Percentiles rank a stretch among this genome's conserved stretches.
Conservation (phyloP, 345 rosid genomes). For the Hibiscus mutabilis region DNA sequence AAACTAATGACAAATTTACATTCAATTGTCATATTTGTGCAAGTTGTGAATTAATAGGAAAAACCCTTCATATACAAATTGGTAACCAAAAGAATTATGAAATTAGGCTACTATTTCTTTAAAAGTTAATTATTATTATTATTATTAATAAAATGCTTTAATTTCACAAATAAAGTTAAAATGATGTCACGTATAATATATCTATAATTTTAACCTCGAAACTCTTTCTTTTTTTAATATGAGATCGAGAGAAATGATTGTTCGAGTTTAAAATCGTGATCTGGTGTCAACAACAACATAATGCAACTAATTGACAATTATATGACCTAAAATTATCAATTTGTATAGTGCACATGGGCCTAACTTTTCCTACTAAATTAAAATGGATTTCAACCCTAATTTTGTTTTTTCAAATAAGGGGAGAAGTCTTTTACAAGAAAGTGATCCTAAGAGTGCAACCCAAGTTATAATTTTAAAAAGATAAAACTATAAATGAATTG, state of each 20-base stretch:
- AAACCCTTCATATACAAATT: background rate
- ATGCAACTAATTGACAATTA: too few species aligned
- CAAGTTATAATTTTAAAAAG: slow-evolving; percentile 23
- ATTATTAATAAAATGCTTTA: background rate
- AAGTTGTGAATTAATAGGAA: background rate
- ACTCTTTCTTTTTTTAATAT: too few species aligned
- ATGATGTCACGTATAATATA: background rate
- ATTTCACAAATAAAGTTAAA: background rate
- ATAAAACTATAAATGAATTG: background rate
- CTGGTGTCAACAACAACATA: too few species aligned
- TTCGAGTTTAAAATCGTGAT: too few species aligned
- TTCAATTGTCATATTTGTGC: background rate
- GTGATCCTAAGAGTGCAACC: slow-evolving; percentile 41
- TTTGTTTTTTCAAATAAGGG: slow-evolving; percentile 4
- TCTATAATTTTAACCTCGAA: too few species aligned
- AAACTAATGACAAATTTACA: background rate
- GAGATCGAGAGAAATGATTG: too few species aligned
- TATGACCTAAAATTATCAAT: too few species aligned
- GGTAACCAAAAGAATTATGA: background rate
- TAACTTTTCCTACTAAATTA: background rate
- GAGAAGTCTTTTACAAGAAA: slow-evolving; percentile 31
- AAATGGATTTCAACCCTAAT: slow-evolving; percentile 13
- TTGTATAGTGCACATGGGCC: too few species aligned
- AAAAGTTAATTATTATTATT: background rate
- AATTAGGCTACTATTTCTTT: background rate